These are phyloP conservation scores for Thelonectria blattea DNA, from an alignment of 2,329 filamentous ascomycete species.

Conservation along the genomic window DNA sequence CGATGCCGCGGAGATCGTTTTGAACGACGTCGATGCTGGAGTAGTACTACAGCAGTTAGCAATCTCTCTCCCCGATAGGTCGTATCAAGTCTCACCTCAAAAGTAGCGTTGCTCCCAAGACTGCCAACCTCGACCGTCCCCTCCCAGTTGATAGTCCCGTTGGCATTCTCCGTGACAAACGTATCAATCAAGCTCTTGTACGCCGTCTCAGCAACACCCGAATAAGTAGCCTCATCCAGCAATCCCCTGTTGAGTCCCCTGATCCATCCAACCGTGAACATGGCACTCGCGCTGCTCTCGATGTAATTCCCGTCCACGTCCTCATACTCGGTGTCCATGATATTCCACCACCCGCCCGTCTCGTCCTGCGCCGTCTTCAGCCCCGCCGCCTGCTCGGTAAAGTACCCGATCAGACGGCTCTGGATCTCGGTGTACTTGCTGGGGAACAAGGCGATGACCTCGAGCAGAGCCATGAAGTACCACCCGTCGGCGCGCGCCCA, in stretches of 20 bases:
- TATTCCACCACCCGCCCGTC: constrained; percentile 62
- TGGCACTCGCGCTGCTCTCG: constrained; percentile 63
- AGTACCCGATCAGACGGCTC: constrained; percentile 46
- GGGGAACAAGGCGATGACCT: constrained; percentile 55
- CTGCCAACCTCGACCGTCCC: constrained; percentile 60
- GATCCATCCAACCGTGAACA: constrained; percentile 62
- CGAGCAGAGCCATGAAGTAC: constrained; percentile 59
- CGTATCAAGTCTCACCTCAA: constrained; percentile 47
- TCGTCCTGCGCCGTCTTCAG: constrained; percentile 50
- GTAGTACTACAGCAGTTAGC: constrained; percentile 34
- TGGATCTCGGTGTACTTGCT: constrained; percentile 43
- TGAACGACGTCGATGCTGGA: constrained; percentile 34
- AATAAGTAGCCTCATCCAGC: constrained; percentile 33
- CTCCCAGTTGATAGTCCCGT: constrained; percentile 57
- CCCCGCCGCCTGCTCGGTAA: constrained; percentile 48
- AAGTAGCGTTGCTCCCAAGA: constrained; percentile 54
- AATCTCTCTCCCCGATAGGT: background rate
- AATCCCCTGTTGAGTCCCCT: constrained; percentile 46
- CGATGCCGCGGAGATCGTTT: constrained; percentile 40
- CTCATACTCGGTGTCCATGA: constrained; percentile 58
- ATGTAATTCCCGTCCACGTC: constrained; percentile 62
- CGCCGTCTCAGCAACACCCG: constrained; percentile 32
- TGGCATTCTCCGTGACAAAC: constrained; percentile 53
- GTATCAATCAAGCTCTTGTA: constrained; percentile 47
- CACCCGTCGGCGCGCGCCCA: constrained; percentile 62